phyloP scores from a whole-genome alignment of 768 basidiomycete genomes.

The Russula compacta region DNA sequence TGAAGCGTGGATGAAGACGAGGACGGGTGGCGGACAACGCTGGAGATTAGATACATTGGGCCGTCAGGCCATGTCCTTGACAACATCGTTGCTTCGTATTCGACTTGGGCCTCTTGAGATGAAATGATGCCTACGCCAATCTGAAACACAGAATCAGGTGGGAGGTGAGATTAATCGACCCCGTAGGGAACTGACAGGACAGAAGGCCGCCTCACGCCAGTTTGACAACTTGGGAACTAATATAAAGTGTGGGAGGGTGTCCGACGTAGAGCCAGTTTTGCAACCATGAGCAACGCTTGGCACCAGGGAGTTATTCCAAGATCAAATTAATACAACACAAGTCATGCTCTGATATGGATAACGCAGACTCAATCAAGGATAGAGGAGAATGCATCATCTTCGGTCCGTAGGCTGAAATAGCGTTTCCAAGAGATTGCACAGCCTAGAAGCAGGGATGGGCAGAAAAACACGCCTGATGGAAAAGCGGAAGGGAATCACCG shows the following conservation, averaged over 20 bases:
- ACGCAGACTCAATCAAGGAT: constrained; percentile 84
- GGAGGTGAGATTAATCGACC: neutral
- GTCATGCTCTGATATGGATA: constrained; percentile 85
- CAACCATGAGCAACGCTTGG: constrained; percentile 57
- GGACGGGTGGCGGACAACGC: too few species aligned
- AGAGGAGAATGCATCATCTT: constrained; percentile 81
- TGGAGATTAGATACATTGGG: too few species aligned
- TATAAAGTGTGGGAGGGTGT: constrained; percentile 74
- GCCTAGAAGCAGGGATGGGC: constrained; percentile 38
- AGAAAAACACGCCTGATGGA: constrained; percentile 47
- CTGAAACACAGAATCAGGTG: constrained; percentile 27
- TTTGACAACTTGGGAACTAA: constrained; percentile 76
- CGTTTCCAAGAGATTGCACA: constrained; percentile 90
- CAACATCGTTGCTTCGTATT: too few species aligned
- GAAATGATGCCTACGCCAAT: constrained; percentile 66
- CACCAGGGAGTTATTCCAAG: constrained; percentile 64
- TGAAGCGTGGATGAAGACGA: too few species aligned
- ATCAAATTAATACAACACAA: constrained; percentile 55
- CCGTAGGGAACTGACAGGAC: constrained; percentile 27
- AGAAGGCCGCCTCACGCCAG: constrained; percentile 83
- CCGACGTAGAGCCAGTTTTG: constrained; percentile 65
- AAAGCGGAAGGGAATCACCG: constrained; percentile 85
- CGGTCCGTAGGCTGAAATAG: constrained; percentile 68
- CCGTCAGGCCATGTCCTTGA: too few species aligned
- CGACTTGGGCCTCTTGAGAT: too few species aligned